Percentiles rank a stretch among this genome's conserved stretches.
These are phyloP conservation scores for Coemansia sp. DNA, from an alignment of 192 early-diverging fungal species.

Conservation along the genomic window DNA sequence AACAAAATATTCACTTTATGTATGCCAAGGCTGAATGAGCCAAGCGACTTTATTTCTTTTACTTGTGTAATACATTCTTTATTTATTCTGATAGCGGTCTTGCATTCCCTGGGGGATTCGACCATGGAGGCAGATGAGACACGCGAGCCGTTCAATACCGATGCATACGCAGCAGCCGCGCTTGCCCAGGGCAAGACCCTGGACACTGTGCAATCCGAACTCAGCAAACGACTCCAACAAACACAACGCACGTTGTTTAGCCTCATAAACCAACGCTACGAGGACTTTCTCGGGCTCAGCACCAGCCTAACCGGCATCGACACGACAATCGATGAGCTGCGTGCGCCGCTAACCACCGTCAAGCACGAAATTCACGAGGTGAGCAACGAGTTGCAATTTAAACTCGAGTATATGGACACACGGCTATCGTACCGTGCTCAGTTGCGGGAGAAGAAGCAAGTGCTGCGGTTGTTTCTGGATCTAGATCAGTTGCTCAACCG, in stretches of 20 bases:
- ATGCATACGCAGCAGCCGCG: slow-evolving; percentile 22
- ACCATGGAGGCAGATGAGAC: slow-evolving; percentile 36
- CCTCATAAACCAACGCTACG: slow-evolving; percentile 36
- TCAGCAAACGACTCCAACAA: slow-evolving; percentile 14
- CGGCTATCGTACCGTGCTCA: slow-evolving; percentile 26
- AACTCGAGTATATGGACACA: slow-evolving; percentile 26
- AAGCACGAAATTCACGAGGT: slow-evolving; percentile 7
- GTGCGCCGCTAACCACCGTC: slow-evolving; percentile 10
- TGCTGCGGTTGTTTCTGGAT: slow-evolving; percentile 42
- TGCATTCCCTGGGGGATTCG: too few relatives aligned
- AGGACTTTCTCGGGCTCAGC: slow-evolving; percentile 44
- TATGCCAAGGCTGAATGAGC: too few relatives aligned
- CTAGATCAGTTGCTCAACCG: slow-evolving; percentile 32
- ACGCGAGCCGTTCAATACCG: slow-evolving; percentile 20
- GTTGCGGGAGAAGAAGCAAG: slow-evolving; percentile 33
- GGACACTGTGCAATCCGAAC: slow-evolving; percentile 23
- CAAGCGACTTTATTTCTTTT: too few relatives aligned
- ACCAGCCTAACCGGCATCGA: slow-evolving; percentile 37
- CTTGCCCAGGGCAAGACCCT: slow-evolving; percentile 28
- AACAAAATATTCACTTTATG: too few relatives aligned
- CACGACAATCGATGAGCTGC: slow-evolving; percentile 13
- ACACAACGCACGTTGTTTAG: slow-evolving; percentile 23
- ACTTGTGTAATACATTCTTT: too few relatives aligned
- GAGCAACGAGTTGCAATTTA: slow-evolving; percentile 11
- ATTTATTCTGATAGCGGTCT: too few relatives aligned